A percentile compares a stretch with the other conserved stretches of the same genome.
phyloP scores from a whole-genome alignment of 164 flowering plant genomes.

The Annona squamosa region DNA sequence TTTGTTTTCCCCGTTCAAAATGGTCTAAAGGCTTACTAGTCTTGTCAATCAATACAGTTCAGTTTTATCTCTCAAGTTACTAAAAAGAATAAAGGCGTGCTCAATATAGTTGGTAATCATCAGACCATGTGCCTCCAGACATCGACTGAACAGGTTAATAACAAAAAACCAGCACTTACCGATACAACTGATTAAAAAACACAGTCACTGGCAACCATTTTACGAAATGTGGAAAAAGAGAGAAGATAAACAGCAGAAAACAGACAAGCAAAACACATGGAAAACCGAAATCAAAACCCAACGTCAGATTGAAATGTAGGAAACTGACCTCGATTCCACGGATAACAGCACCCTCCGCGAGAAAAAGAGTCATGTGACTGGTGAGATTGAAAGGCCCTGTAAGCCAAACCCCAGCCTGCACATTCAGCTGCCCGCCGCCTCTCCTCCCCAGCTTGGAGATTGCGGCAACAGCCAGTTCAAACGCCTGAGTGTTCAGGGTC shows the following conservation, averaged over 20 bases:
- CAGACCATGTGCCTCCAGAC: too few species aligned
- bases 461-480: constrained; percentile 65
- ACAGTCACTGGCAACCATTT: neutral
- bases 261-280: neutral
- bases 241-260: neutral
- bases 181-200: neutral
- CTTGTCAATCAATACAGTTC: too few species aligned
- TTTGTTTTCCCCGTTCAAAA: too few species aligned
- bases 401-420: constrained; percentile 81
- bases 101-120: too few species aligned
- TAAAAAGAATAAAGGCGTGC: too few species aligned
- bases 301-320: neutral
- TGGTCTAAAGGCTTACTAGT: too few species aligned
- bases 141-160: too few species aligned
- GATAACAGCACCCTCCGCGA: constrained; percentile 78
- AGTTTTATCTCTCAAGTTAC: too few species aligned
- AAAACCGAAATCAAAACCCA: neutral
- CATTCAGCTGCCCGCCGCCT: constrained; percentile 98
- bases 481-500: constrained; percentile 71
- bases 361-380: constrained; percentile 88
- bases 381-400: constrained; percentile 98
- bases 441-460: constrained; percentile 53
- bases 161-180: neutral
- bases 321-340: constrained; percentile 62
- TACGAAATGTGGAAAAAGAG: neutral